phyloP scores from a whole-genome alignment of 257 asterid genomes.

The Nyctanthes arbortristis region DNA sequence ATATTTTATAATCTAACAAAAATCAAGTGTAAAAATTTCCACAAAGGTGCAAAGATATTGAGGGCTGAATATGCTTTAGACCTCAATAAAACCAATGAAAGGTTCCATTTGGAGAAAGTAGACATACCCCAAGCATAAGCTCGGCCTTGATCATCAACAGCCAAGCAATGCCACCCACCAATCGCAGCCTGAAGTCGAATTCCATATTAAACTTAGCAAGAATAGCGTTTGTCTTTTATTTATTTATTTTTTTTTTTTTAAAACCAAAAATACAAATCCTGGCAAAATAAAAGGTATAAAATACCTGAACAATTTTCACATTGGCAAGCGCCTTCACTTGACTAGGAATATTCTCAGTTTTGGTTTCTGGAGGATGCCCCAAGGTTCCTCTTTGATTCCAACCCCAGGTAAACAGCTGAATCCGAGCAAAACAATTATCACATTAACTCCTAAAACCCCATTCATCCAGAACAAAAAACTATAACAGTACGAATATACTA shows the following conservation, averaged over 20 bases:
- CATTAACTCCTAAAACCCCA: neutral
- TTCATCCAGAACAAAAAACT: neutral
- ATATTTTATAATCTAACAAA: conserved; percentile 9
- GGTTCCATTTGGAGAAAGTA: conserved; percentile 7
- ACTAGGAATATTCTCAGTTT: conserved; percentile 89
- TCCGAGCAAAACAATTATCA: conserved; percentile 1
- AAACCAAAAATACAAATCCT: neutral
- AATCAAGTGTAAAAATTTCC: conserved; percentile 16
- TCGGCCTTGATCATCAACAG: conserved; percentile 94
- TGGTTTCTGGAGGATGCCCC: conserved; percentile 90
- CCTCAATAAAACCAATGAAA: conserved; percentile 11
- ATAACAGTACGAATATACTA: neutral
- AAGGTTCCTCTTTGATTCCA: conserved; percentile 99
- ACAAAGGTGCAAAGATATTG: conserved; percentile 7
- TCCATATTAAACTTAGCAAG: conserved; percentile 13
- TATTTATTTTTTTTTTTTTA: neutral
- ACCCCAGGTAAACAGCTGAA: conserved; percentile 96
- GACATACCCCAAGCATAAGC: conserved; percentile 97
- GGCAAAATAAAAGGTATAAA: neutral
- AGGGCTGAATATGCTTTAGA: conserved; percentile 3
- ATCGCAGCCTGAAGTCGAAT: conserved; percentile 79
- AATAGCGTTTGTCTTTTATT: conserved; percentile 10
- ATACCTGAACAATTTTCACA: conserved; percentile 92
- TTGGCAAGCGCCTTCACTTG: conserved; percentile 81
- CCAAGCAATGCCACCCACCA: conserved; percentile 99